Base-by-base conservation (phyloP, 2,329 filamentous ascomycete genomes). In the Fusarium lateritium region DNA sequence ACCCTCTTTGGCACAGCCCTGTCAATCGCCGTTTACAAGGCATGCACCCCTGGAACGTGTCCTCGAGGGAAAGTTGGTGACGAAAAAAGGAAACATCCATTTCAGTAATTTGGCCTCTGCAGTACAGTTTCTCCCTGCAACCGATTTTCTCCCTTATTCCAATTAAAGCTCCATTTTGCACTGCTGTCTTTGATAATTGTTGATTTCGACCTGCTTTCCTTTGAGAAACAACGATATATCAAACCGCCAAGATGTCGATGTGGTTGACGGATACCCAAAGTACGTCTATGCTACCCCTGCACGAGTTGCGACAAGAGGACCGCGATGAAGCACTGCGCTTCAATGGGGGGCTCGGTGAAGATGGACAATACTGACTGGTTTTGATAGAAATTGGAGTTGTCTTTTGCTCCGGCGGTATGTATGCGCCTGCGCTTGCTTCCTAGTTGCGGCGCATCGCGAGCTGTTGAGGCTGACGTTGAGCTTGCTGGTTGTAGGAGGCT, bases 181-280 rank as follows among this genome's bases (percentile, higher is more conserved):
- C 24, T 47, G n/a, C 56, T 54, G n/a, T 42, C 19, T 17, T 40
- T 40, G 11, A 34, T 34, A 43, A 31, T 26, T 5, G 22, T 33
- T 17, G 31, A 19, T 22, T 44, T 22, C 24, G 24, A n/a, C 26
- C 28, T 31, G 13, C 33, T 53, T 38, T 50, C 47, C 26, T n/a
- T 52, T 31, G 21, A 51, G 21, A 10, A 43, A 59, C n/a, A 13
- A 45, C 43, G 61, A 53, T 42, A 40, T 45, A 47, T 56, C 36
- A 51, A 70, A 50, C 28, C 62, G 67, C 75, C 62, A 77, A 70
- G 47, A 79, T 92, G 77, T 92, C 93, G 65, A 97, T 97, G 92
- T 98, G 95, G 95, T 87, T 98, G 77, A 93, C 94, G 75, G 95
- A 98, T 83, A 89, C 92, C 78, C 95, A 98, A 82, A 98, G 95